Evolutionary conservation across 2,329 filamentous ascomycete species (phyloP).

Genomic region (Trichocomaceae sp.): DNA sequence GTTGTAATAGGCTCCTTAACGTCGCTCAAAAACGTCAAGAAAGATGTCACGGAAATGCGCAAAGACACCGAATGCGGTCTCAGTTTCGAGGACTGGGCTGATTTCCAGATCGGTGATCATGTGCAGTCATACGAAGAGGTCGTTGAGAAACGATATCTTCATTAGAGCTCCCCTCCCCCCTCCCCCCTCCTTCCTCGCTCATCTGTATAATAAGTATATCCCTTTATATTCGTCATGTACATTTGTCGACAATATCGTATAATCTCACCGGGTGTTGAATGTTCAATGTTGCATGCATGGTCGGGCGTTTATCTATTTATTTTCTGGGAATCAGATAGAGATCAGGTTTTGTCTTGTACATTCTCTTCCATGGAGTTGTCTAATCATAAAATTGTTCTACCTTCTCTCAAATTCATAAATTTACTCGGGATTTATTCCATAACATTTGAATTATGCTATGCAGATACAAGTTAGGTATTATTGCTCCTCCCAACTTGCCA

Average conservation of each 20-base stretch:
- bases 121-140: conserved; percentile 83
- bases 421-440: too few species aligned
- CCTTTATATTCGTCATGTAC: neutral
- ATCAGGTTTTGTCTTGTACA: too few species aligned
- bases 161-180: conserved; percentile 10
- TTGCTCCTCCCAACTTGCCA: too few species aligned
- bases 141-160: conserved; percentile 58
- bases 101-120: conserved; percentile 72
- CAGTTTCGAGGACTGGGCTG: conserved; percentile 71
- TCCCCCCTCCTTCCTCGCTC: conserved; percentile 7
- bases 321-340: too few species aligned
- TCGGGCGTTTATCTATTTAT: neutral
- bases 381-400: too few species aligned
- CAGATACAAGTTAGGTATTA: too few species aligned
- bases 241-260: neutral
- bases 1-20: conserved; percentile 59
- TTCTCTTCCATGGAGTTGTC: too few species aligned
- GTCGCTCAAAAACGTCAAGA: conserved; percentile 86
- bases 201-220: too few species aligned
- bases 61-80: conserved; percentile 95
- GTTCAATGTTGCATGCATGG: conserved; percentile 7
- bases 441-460: too few species aligned
- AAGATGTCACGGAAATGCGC: conserved; percentile 79
- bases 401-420: too few species aligned
- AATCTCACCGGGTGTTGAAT: neutral